A percentile compares a stretch with the other conserved stretches of the same genome.
These are phyloP conservation scores for Penicillium coprophilum DNA, from an alignment of 495 filamentous ascomycete species.

Conservation along the genomic window DNA sequence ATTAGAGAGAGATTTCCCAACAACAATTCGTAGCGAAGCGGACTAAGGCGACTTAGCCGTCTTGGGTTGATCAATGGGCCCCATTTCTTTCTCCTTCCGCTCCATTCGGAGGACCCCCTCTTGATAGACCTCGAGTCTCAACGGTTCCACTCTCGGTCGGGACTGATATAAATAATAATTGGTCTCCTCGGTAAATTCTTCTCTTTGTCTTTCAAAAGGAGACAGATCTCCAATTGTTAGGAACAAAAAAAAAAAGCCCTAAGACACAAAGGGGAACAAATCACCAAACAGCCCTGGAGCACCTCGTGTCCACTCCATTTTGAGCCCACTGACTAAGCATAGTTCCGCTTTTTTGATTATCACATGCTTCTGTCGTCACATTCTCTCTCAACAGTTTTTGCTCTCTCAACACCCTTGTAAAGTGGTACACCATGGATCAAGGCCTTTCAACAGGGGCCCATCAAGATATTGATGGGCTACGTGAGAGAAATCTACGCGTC, in stretches of 20 bases:
- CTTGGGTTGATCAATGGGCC: constrained; percentile 8
- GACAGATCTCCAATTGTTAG: background rate
- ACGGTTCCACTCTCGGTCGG: constrained; percentile 22
- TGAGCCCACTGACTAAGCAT: constrained; percentile 21
- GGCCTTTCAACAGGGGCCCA: constrained; percentile 47
- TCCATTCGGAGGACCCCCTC: constrained; percentile 31
- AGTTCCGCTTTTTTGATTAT: constrained; percentile 22
- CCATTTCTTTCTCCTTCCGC: constrained; percentile 33
- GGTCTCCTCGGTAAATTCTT: background rate
- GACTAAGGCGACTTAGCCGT: constrained; percentile 12
- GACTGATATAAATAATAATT: constrained; percentile 18
- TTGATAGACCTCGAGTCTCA: constrained; percentile 8
- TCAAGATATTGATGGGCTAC: constrained; percentile 40
- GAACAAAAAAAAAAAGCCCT: background rate
- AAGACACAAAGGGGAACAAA: background rate
- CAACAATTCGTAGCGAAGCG: background rate
- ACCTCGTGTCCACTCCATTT: constrained; percentile 2
- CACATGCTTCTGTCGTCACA: constrained; percentile 38
- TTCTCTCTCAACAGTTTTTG: constrained; percentile 20
- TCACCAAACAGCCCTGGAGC: background rate
- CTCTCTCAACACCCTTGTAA: constrained; percentile 18
- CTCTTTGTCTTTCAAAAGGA: background rate
- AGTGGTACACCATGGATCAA: constrained; percentile 39
- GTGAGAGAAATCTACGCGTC: constrained; percentile 45
- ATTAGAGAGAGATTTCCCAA: constrained; percentile 8